These are phyloP conservation scores for Tetrapisispora nanseiensis DNA, from an alignment of 805 yeast genomes.

Conservation along the genomic window DNA sequence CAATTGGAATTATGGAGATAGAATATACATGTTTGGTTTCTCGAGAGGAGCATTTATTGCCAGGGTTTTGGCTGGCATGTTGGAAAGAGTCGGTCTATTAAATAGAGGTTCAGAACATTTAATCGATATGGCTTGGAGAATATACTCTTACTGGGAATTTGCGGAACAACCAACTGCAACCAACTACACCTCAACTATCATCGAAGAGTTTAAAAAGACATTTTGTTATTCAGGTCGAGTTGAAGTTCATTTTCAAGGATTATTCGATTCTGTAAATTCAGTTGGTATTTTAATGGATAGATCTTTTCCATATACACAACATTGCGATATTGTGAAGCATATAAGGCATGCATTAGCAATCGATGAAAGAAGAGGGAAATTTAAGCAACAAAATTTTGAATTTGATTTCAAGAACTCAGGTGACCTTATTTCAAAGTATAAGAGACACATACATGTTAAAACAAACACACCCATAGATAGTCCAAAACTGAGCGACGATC, in stretches of 20 bases:
- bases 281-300: conserved; percentile 51
- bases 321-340: conserved; percentile 43
- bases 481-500: neutral
- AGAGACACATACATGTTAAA: neutral
- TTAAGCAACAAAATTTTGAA: conserved; percentile 45
- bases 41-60: conserved; percentile 60
- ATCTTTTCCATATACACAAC: conserved; percentile 48
- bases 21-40: conserved; percentile 49
- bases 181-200: conserved; percentile 35
- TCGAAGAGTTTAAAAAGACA: conserved; percentile 44
- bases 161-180: conserved; percentile 47
- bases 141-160: conserved; percentile 49
- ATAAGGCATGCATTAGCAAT: conserved; percentile 59
- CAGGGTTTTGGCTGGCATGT: conserved; percentile 54
- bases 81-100: conserved; percentile 52
- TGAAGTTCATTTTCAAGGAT: conserved; percentile 48
- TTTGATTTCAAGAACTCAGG: conserved; percentile 34
- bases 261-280: conserved; percentile 62
- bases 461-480: conserved; percentile 5
- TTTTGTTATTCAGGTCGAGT: conserved; percentile 39
- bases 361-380: conserved; percentile 58
- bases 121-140: conserved; percentile 52
- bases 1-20: conserved; percentile 41
- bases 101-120: conserved; percentile 46
- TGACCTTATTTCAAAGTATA: conserved; percentile 12